Evolutionary conservation across 2,329 filamentous ascomycete genomes (phyloP).

Genomic region (Rachicladosporium sp.): DNA sequence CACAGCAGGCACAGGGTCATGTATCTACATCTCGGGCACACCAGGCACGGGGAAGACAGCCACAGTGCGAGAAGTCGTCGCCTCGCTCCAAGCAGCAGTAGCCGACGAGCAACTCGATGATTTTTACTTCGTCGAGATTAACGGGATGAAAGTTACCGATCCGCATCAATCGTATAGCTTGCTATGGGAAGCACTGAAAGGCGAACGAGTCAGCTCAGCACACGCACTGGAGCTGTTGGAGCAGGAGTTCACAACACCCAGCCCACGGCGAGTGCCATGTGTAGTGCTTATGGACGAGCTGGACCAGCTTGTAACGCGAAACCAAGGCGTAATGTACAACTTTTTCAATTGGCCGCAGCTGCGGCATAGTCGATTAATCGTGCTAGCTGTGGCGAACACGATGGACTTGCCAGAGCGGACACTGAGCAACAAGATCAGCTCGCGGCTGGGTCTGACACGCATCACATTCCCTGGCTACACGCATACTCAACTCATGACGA

Average conservation of each 20-base stretch:
- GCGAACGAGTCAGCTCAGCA: slow-evolving; percentile 79
- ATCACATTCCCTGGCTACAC: slow-evolving; percentile 97
- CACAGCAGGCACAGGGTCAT: slow-evolving; percentile 81
- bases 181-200: slow-evolving; percentile 90
- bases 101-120: slow-evolving; percentile 86
- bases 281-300: slow-evolving; percentile 98
- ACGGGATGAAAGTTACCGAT: slow-evolving; percentile 98
- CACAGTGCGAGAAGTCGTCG: slow-evolving; percentile 92
- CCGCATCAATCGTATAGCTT: slow-evolving; percentile 92
- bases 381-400: slow-evolving; percentile 93
- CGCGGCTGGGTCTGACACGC: slow-evolving; percentile 66
- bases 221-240: slow-evolving; percentile 87
- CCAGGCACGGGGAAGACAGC: slow-evolving; percentile 96
- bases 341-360: slow-evolving; percentile 99
- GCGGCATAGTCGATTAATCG: slow-evolving; percentile 82
- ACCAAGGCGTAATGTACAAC: slow-evolving; percentile 99
- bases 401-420: slow-evolving; percentile 97
- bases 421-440: slow-evolving; percentile 96
- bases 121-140: slow-evolving; percentile 98
- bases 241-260: slow-evolving; percentile 83
- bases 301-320: slow-evolving; percentile 93
- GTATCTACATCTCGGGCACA: slow-evolving; percentile 98
- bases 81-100: slow-evolving; percentile 74
- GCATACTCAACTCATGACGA: slow-evolving; percentile 92
- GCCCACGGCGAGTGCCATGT: slow-evolving; percentile 80